Base-by-base conservation (phyloP, 176 grass and related monocot genomes). In the Olyra latifolia region DNA sequence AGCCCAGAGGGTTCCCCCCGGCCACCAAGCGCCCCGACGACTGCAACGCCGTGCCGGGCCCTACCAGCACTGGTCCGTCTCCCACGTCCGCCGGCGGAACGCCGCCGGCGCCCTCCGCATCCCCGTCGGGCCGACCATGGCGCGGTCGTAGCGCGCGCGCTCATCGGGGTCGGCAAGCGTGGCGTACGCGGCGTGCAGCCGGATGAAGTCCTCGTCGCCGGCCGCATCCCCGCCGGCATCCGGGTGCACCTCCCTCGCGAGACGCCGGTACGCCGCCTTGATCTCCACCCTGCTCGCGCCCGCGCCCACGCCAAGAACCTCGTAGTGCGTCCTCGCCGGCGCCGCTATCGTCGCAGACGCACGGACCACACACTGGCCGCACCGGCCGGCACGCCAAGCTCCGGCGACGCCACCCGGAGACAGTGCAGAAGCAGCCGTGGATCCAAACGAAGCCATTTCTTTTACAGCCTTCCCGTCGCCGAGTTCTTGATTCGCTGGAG, bases 1-100 rank as follows among this genome's bases (percentile, higher is more conserved):
- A 24, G 1, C 10, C 20, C 46, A 68, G 8, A 25, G 8, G 20
- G n/a, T 0, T 16, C 13, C 16, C 40, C 22, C 7, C 39, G 16
- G 45, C 39, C 7, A 17, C 54, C 65, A 11, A 20, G 17, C 2
- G 9, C 35, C 10, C 65, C 65, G 40, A 19, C 64, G 64, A 12
- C 39, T 1, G 40, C 65, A 24, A 14, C 42, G 42, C 10, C 20
- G 65, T 7, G 39, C 20, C n/a, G 7, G 39, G 9, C 25, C 6
- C 60, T 93, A 94, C 92, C 89, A 94, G 87, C 92, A 94, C 77
- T 91, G 92, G 35, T 94, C 92, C 3, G 92, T 89, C 77, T 94
- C 92, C 92, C 92, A 94, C 38, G 52, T 86, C 38, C 89, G 50
- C 10, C 61, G 15, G 28, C 62, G 79, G n/a, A 59, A 52, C 68